Conservation (phyloP, 2,329 filamentous ascomycete species). For the Fusarium sp. region DNA sequence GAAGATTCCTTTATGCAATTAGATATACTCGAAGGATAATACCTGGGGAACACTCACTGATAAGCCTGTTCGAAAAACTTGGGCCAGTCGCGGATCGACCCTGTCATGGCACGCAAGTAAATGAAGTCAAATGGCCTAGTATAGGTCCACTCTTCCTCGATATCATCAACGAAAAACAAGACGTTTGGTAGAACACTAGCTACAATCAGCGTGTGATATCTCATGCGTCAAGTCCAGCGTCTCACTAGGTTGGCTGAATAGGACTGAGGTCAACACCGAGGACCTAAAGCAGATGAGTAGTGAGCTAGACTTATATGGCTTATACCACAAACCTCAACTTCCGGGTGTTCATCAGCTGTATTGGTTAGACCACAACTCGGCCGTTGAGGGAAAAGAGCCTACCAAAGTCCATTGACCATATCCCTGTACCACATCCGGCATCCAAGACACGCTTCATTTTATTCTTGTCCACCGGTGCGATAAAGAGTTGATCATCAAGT, state of each 20-base stretch:
- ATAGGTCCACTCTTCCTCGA: slow-evolving; percentile 34
- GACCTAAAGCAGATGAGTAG: slow-evolving; percentile 10
- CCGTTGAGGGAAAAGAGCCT: not conserved
- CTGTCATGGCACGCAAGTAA: slow-evolving; percentile 23
- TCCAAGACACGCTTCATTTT: slow-evolving; percentile 19
- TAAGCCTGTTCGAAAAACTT: slow-evolving; percentile 12
- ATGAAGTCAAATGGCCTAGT: slow-evolving; percentile 24
- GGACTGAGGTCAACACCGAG: slow-evolving; percentile 32
- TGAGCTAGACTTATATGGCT: not conserved
- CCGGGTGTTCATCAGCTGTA: slow-evolving; percentile 29
- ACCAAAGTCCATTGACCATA: slow-evolving; percentile 33
- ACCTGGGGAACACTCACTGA: not conserved
- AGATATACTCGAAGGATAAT: too few relatives aligned
- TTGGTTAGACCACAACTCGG: not conserved
- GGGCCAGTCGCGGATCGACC: slow-evolving; percentile 18
- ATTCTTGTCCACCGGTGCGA: slow-evolving; percentile 5
- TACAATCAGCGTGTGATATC: not conserved
- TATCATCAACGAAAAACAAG: slow-evolving; percentile 25
- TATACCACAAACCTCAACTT: slow-evolving; percentile 9
- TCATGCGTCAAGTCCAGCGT: accelerated
- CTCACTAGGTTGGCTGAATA: slow-evolving; percentile 32
- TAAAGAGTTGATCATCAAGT: slow-evolving; percentile 10
- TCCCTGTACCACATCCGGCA: slow-evolving; percentile 30
- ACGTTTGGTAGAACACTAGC: slow-evolving; percentile 23
- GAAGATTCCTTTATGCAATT: slow-evolving; percentile 15